Percentiles rank a stretch among this genome's conserved stretches.
Conservation (phyloP, 2,329 filamentous ascomycete genomes). For the Didymella glomerata region DNA sequence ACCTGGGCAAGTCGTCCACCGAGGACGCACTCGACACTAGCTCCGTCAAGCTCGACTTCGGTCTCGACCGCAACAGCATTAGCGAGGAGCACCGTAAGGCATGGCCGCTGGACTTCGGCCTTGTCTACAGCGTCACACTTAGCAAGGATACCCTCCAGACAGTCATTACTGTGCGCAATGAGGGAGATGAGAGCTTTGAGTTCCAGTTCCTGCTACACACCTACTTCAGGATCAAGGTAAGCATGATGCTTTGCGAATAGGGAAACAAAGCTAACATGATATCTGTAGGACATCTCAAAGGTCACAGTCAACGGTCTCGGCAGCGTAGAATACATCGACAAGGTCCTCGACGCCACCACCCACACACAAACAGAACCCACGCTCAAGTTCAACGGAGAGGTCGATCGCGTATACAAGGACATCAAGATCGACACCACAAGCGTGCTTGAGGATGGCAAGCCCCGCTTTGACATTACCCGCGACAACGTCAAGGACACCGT, state of each 20-base stretch:
- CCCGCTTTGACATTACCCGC: conserved; percentile 76
- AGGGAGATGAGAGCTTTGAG: conserved; percentile 82
- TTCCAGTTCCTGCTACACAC: conserved; percentile 93
- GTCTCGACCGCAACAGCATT: conserved; percentile 78
- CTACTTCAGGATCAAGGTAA: conserved; percentile 82
- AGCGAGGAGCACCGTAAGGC: conserved; percentile 71
- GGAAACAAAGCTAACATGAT: not conserved
- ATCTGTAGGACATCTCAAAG: conserved; percentile 75
- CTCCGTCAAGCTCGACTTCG: conserved; percentile 94
- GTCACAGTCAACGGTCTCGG: conserved; percentile 79
- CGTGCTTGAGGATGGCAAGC: conserved; percentile 69
- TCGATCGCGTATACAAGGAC: conserved; percentile 84
- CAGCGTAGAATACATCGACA: conserved; percentile 81
- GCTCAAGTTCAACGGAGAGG: conserved; percentile 78
- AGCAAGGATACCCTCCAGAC: conserved; percentile 78
- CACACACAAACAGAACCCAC: conserved; percentile 71
- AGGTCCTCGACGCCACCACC: conserved; percentile 71
- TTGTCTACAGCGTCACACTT: conserved; percentile 93
- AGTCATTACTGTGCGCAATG: conserved; percentile 86
- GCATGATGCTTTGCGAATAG: conserved; percentile 32
- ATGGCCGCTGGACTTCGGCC: conserved; percentile 87
- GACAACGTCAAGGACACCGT: conserved; percentile 89
- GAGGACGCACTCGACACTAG: conserved; percentile 61
- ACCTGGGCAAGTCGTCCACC: conserved; percentile 84
- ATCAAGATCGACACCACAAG: conserved; percentile 69